Base-by-base conservation (phyloP, 163 green algal species). In the Botryococcus braunii region DNA sequence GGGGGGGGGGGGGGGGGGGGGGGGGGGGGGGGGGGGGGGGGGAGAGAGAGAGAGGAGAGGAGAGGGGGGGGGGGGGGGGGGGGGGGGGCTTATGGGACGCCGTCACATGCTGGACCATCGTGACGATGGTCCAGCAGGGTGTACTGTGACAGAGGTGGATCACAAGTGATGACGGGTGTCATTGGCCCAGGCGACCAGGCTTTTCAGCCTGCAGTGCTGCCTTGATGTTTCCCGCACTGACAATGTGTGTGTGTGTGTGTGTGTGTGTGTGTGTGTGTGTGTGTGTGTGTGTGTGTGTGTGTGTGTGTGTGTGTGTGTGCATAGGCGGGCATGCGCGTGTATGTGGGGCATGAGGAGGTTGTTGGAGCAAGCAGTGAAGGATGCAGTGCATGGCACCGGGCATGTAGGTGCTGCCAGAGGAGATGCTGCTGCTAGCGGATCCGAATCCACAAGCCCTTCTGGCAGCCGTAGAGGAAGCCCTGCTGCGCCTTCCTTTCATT, bases 161-260 rank as follows among this genome's bases (percentile, higher is more conserved):
- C n/a, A n/a, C n/a, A n/a, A n/a, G n/a, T n/a, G n/a, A n/a, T n/a
- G n/a, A n/a, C n/a, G n/a, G n/a, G n/a, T n/a, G n/a, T n/a, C n/a
- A n/a, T n/a, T n/a, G n/a, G n/a, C n/a, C n/a, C n/a, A n/a, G n/a
- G n/a, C n/a, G n/a, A n/a, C n/a, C n/a, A n/a, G n/a, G n/a, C n/a
- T n/a, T n/a, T n/a, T n/a, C n/a, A n/a, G n/a, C n/a, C 75, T 98
- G 29, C 50, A 80, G 56, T 91, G 96, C 57, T 43, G 95, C 38
- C 89, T 97, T 69, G 92, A 87, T 92, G 43, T 13, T 61, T 7
- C 50, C 31, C 50, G 7, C 17, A 7, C 17, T 61, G 8, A 34
- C 34, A 61, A 27, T n/a, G 17, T 7, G 31, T 7, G 25, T n/a
- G 8, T 13, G 6, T 31, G 62, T 7, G 27, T 17, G 37, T 6